Conservation (phyloP, 768 basidiomycete genomes). For the Clavulina sp. region DNA sequence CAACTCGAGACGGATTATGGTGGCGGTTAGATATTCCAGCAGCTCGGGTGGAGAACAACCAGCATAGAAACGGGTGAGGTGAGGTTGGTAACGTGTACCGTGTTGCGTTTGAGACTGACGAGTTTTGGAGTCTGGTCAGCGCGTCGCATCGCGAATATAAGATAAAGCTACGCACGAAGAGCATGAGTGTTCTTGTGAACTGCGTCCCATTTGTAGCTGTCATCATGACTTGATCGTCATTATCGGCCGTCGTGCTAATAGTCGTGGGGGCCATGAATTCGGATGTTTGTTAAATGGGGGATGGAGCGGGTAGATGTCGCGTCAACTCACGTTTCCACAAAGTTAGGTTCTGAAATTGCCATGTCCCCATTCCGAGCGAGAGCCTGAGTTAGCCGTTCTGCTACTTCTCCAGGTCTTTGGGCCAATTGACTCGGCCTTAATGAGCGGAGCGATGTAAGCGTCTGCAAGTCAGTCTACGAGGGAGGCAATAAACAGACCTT, state of each 20-base stretch:
- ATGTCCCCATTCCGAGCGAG: conserved; percentile 60
- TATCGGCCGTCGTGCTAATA: conserved; percentile 34
- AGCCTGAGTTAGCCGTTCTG: conserved; percentile 50
- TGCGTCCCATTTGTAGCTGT: conserved; percentile 36
- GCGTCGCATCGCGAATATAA: not conserved
- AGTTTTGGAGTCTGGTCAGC: not conserved
- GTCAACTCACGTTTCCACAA: conserved; percentile 1
- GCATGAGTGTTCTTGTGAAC: conserved; percentile 63
- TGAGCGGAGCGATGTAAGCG: not conserved
- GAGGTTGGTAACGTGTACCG: conserved; percentile 52
- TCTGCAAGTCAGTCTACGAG: not conserved
- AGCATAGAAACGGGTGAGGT: conserved; percentile 70
- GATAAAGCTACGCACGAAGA: conserved; percentile 45
- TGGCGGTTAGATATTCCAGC: conserved; percentile 36
- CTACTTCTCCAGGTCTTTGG: conserved; percentile 34
- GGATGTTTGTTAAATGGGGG: too few species aligned
- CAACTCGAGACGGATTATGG: conserved; percentile 29
- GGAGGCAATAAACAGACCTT: conserved; percentile 26
- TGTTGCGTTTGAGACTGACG: conserved; percentile 64
- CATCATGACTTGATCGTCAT: conserved; percentile 45
- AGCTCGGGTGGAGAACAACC: conserved; percentile 35
- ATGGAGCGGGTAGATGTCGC: not conserved
- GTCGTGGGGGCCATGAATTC: too few species aligned
- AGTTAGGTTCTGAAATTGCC: conserved; percentile 23
- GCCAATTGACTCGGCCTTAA: conserved; percentile 55